Evolutionary conservation across 148 eudicot species (phyloP).

Genomic region (Chenopodium quinoa): DNA sequence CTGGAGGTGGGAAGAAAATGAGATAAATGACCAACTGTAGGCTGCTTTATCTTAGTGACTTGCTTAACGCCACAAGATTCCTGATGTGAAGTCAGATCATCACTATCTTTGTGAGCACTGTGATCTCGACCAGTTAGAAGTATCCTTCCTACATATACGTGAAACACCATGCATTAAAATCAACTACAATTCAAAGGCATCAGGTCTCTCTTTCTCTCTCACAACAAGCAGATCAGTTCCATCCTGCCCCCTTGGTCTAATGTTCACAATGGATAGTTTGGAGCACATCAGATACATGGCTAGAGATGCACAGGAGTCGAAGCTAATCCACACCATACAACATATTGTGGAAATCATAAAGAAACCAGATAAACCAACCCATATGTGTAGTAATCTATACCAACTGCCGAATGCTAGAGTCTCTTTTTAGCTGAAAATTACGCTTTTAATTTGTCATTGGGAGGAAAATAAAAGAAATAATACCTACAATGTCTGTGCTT

Average conservation of each 20-base stretch:
- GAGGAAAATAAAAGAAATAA: constrained; percentile 27
- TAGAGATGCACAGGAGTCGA: constrained; percentile 5
- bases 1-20: constrained; percentile 92
- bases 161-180: constrained; percentile 3
- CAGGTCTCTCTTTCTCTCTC: constrained; percentile 1
- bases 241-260: not conserved
- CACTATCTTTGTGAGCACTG: constrained; percentile 27
- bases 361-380: constrained; percentile 3
- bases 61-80: constrained; percentile 30
- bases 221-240: constrained; percentile 2
- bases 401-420: not conserved
- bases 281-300: not conserved
- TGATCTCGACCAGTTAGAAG: constrained; percentile 51
- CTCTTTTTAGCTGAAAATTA: not conserved
- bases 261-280: not conserved
- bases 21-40: constrained; percentile 44
- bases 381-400: not conserved
- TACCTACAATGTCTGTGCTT: constrained; percentile 99
- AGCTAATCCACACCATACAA: not conserved
- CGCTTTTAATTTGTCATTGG: not conserved
- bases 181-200: not conserved
- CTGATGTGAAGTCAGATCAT: constrained; percentile 24
- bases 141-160: constrained; percentile 65
- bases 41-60: constrained; percentile 21
- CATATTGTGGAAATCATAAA: not conserved